phyloP scores from a whole-genome alignment of 345 rosid species.

The Salix exigua region DNA sequence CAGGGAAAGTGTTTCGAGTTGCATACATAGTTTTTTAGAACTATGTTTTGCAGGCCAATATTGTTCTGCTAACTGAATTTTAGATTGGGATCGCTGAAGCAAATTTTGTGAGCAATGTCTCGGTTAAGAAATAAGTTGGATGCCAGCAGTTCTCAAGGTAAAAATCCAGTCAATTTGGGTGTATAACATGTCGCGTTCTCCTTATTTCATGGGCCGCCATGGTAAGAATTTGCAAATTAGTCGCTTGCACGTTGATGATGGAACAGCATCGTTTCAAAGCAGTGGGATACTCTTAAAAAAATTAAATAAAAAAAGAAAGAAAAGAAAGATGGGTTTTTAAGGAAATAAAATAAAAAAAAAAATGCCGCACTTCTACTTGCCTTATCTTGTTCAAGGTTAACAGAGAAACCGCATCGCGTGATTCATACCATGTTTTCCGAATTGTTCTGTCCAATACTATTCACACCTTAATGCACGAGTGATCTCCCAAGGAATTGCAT shows the following conservation, averaged over 20 bases:
- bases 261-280: neutral
- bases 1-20: neutral
- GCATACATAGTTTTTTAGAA: too few relatives aligned
- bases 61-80: neutral
- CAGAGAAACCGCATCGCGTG: neutral
- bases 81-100: neutral
- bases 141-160: neutral
- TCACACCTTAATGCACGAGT: slow-evolving; percentile 59
- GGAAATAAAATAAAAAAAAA: neutral
- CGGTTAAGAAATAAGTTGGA: neutral
- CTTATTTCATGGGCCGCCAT: neutral
- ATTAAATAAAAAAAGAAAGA: neutral
- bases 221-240: neutral
- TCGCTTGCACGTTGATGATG: too few relatives aligned
- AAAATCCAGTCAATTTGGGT: neutral
- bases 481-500: slow-evolving; percentile 69
- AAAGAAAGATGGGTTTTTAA: neutral
- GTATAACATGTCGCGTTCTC: too few relatives aligned
- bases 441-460: neutral
- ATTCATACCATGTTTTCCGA: neutral
- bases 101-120: neutral
- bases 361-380: neutral
- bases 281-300: neutral
- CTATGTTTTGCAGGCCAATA: too few relatives aligned
- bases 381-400: neutral